These are phyloP conservation scores for Penstemon barbatus DNA, from an alignment of 257 asterid species.

Conservation along the genomic window DNA sequence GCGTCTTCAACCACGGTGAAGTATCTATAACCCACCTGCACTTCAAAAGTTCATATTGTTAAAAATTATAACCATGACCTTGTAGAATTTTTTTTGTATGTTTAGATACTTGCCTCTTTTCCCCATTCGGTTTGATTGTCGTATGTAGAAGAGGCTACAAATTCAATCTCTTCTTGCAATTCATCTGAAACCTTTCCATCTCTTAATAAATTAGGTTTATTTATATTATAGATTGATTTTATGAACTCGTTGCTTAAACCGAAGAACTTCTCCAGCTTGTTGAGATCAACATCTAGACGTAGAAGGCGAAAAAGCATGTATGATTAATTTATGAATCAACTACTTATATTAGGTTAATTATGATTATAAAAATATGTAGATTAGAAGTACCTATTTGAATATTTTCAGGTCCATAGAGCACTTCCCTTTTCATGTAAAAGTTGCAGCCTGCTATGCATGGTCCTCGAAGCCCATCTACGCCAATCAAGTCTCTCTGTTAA, in stretches of 20 bases:
- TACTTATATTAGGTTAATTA: not conserved
- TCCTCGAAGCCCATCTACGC: constrained; percentile 54
- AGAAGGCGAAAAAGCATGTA: not conserved
- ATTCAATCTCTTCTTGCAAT: constrained; percentile 29
- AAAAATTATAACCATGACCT: too few relatives aligned
- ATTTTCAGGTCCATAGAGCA: constrained; percentile 35
- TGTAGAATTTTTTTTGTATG: not conserved
- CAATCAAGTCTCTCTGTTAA: constrained; percentile 44
- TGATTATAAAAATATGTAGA: not conserved
- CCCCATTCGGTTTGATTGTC: constrained; percentile 56
- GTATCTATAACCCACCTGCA: constrained; percentile 51
- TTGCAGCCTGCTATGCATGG: constrained; percentile 48
- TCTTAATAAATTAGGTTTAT: constrained; percentile 16
- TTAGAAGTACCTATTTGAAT: constrained; percentile 23
- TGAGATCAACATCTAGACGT: constrained; percentile 36
- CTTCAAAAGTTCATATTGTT: not conserved
- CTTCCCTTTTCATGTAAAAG: constrained; percentile 49
- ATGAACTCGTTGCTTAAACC: constrained; percentile 58
- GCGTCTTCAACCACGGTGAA: constrained; percentile 46
- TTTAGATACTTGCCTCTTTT: constrained; percentile 38
- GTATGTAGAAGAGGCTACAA: constrained; percentile 48
- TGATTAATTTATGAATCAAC: not conserved
- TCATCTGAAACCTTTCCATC: constrained; percentile 22
- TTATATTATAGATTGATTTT: constrained; percentile 28
- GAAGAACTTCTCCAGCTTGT: constrained; percentile 34